These are phyloP conservation scores for Jackrogersella multiformis DNA, from an alignment of 495 filamentous ascomycete genomes.

Conservation along the genomic window DNA sequence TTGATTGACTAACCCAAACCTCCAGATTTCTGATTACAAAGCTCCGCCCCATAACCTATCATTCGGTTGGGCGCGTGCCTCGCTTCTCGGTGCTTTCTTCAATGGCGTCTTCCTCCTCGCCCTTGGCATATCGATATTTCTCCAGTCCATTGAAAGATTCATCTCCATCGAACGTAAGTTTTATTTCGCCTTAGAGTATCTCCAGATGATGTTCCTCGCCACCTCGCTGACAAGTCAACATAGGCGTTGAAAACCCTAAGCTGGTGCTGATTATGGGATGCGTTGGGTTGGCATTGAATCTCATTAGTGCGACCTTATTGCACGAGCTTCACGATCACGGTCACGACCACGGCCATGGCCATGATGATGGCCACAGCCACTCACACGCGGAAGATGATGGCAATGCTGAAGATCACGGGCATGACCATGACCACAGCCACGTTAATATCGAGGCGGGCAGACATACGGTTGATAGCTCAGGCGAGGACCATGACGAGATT, in stretches of 20 bases:
- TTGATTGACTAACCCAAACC: neutral
- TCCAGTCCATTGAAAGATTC: conserved; percentile 90
- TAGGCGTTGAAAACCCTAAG: conserved; percentile 74
- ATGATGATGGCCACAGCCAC: conserved; percentile 41
- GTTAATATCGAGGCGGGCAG: conserved; percentile 70
- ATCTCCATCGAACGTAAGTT: conserved; percentile 56
- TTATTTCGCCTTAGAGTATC: neutral
- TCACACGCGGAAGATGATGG: conserved; percentile 43
- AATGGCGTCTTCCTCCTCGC: conserved; percentile 97
- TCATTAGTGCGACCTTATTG: conserved; percentile 81
- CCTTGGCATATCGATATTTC: conserved; percentile 87
- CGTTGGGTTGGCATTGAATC: conserved; percentile 81
- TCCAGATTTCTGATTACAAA: conserved; percentile 54
- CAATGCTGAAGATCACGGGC: conserved; percentile 47
- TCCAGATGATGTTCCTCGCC: neutral
- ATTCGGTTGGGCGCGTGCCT: conserved; percentile 87
- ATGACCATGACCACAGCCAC: conserved; percentile 55
- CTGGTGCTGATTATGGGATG: conserved; percentile 84
- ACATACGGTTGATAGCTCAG: conserved; percentile 47
- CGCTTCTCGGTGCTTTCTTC: conserved; percentile 90
- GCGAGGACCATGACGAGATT: conserved; percentile 57
- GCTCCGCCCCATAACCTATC: conserved; percentile 54
- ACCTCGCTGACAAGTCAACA: conserved; percentile 50
- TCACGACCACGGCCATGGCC: conserved; percentile 32
- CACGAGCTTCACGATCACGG: conserved; percentile 65